Evolutionary conservation across 495 filamentous ascomycete genomes (phyloP).

Genomic region (Talaromyces adpressus): DNA sequence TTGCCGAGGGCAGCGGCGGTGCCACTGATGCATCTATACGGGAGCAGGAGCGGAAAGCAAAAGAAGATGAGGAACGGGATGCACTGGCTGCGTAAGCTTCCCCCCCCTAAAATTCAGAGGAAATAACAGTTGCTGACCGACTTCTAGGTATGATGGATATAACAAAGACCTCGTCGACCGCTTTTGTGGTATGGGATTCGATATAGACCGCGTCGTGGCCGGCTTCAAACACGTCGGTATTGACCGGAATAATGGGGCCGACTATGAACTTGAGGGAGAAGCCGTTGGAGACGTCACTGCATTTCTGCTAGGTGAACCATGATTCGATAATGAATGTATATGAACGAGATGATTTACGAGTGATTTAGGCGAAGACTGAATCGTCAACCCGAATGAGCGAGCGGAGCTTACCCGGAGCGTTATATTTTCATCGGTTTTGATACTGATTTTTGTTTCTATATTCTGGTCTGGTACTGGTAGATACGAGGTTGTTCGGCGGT

Average conservation of each 20-base stretch:
- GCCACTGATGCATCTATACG: constrained; percentile 41
- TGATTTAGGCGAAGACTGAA: neutral
- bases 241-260: constrained; percentile 64
- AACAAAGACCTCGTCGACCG: constrained; percentile 78
- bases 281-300: constrained; percentile 88
- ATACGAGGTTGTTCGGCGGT: neutral
- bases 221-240: constrained; percentile 81
- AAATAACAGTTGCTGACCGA: neutral
- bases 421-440: neutral
- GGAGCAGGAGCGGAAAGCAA: constrained; percentile 39
- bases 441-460: neutral
- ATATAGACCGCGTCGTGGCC: constrained; percentile 77
- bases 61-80: constrained; percentile 32
- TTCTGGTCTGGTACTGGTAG: neutral
- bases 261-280: constrained; percentile 77
- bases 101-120: neutral
- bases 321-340: constrained; percentile 8
- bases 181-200: constrained; percentile 93
- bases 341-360: constrained; percentile 4
- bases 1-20: constrained; percentile 43
- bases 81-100: constrained; percentile 36
- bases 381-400: constrained; percentile 8
- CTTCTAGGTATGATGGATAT: constrained; percentile 75
- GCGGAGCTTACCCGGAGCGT: constrained; percentile 19
- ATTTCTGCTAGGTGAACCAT: constrained; percentile 71